phyloP scores from a whole-genome alignment of 2,329 filamentous ascomycete genomes.

The Dactylonectria estremocensis region DNA sequence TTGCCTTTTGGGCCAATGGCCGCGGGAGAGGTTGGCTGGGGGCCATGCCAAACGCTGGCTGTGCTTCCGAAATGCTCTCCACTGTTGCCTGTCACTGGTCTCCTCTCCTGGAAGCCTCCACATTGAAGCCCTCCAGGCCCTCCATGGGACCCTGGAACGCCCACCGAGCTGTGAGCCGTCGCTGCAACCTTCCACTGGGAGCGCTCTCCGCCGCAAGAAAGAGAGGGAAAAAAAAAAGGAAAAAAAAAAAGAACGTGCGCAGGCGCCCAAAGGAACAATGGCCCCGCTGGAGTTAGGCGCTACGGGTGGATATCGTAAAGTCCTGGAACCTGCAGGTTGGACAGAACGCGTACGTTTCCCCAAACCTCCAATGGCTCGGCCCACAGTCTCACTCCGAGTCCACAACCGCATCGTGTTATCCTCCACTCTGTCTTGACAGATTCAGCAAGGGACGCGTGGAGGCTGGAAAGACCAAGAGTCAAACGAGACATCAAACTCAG shows the following conservation, averaged over 20 bases:
- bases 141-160: slow-evolving; percentile 10
- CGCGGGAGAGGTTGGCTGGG: slow-evolving; percentile 11
- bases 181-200: neutral
- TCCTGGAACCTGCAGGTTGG: neutral
- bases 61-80: too few relatives aligned
- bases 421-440: neutral
- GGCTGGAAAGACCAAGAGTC: neutral
- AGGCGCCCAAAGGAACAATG: too few relatives aligned
- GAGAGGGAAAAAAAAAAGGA: too few relatives aligned
- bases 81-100: slow-evolving; percentile 5
- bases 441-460: slow-evolving; percentile 1
- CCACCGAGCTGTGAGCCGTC: neutral
- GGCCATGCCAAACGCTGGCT: slow-evolving; percentile 11
- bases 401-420: neutral
- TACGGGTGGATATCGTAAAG: neutral
- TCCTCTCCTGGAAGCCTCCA: neutral
- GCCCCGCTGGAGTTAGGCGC: slow-evolving; percentile 1
- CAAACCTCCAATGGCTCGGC: neutral
- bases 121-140: too few relatives aligned
- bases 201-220: too few relatives aligned
- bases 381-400: neutral
- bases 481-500: neutral
- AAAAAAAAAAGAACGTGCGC: too few relatives aligned
- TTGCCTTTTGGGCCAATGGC: slow-evolving; percentile 17
- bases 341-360: neutral